phyloP scores from a whole-genome alignment of 805 yeast genomes.

The Cyberlindnera misumaiensis region DNA sequence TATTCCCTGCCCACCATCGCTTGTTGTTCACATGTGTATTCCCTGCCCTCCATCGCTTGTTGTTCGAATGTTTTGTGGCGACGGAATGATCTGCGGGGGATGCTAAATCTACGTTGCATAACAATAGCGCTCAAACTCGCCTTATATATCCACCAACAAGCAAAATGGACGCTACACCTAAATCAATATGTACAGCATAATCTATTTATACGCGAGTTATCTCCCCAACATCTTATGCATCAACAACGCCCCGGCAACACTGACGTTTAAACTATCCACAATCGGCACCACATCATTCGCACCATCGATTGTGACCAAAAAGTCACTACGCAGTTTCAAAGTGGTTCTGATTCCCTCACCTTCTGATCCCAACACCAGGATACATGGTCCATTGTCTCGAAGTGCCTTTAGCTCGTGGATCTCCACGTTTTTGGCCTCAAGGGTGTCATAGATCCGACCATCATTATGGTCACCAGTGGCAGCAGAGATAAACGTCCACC shows the following conservation, averaged over 20 bases:
- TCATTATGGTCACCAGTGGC: conserved; percentile 32
- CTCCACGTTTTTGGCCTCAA: conserved; percentile 31
- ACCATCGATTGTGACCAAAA: conserved; percentile 28
- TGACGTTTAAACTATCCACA: conserved; percentile 81
- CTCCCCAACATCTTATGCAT: conserved; percentile 26
- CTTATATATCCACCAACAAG: too few species aligned
- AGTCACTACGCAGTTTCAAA: conserved; percentile 51
- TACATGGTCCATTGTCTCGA: conserved; percentile 45
- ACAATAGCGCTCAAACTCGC: too few species aligned
- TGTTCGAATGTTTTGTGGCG: too few species aligned
- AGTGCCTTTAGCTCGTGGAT: conserved; percentile 37
- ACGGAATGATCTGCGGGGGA: too few species aligned
- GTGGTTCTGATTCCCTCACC: conserved; percentile 75
- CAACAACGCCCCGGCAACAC: conserved; percentile 79
- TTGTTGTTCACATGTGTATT: too few species aligned
- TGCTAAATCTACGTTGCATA: too few species aligned
- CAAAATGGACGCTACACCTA: too few species aligned
- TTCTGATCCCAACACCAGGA: conserved; percentile 80
- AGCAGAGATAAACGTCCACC: conserved; percentile 71
- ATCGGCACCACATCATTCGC: conserved; percentile 26
- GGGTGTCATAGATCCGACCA: conserved; percentile 19
- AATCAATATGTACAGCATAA: too few species aligned
- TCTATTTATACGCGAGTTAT: too few species aligned
- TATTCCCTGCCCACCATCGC: too few species aligned
- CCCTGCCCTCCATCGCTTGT: too few species aligned